These are phyloP conservation scores for Begonia loranthoides DNA, from an alignment of 306 rosid species.

Conservation along the genomic window DNA sequence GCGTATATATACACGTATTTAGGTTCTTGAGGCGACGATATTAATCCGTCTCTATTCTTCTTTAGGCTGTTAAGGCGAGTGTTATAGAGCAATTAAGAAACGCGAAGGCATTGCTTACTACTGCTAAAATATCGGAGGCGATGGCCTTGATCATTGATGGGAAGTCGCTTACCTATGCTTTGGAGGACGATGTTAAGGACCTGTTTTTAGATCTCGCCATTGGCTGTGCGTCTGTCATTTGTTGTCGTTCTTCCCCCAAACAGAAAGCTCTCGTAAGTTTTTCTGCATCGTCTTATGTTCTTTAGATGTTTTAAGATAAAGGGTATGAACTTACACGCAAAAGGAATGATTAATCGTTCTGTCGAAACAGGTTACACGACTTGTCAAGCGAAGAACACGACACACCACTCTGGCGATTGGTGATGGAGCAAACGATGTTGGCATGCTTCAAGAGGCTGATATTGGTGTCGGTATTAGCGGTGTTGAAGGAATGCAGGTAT, in stretches of 20 bases:
- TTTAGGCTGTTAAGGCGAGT: conserved; percentile 64
- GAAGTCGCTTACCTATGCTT: conserved; percentile 74
- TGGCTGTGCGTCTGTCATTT: conserved; percentile 93
- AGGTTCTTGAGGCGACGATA: no score
- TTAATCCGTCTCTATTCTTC: no score
- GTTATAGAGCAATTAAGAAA: conserved; percentile 52
- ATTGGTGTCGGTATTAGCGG: conserved; percentile 96
- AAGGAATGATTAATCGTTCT: not conserved
- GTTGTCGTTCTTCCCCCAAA: conserved; percentile 97
- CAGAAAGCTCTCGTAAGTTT: conserved; percentile 87
- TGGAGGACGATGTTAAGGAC: conserved; percentile 73
- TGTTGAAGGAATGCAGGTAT: conserved; percentile 99
- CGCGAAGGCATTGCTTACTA: conserved; percentile 34
- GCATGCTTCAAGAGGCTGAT: conserved; percentile 99
- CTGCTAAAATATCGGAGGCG: conserved; percentile 35
- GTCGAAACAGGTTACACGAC: conserved; percentile 52
- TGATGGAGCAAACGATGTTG: conserved; percentile 99
- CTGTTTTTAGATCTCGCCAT: conserved; percentile 72
- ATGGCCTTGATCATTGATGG: conserved; percentile 96
- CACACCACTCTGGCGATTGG: conserved; percentile 87
- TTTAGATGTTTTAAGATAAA: no score
- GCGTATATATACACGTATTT: no score
- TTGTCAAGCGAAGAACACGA: conserved; percentile 64
- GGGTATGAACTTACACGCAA: no score
- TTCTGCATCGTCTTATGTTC: not conserved